phyloP scores from a whole-genome alignment of 2,329 filamentous ascomycete species.

The Alternaria incomplexa region DNA sequence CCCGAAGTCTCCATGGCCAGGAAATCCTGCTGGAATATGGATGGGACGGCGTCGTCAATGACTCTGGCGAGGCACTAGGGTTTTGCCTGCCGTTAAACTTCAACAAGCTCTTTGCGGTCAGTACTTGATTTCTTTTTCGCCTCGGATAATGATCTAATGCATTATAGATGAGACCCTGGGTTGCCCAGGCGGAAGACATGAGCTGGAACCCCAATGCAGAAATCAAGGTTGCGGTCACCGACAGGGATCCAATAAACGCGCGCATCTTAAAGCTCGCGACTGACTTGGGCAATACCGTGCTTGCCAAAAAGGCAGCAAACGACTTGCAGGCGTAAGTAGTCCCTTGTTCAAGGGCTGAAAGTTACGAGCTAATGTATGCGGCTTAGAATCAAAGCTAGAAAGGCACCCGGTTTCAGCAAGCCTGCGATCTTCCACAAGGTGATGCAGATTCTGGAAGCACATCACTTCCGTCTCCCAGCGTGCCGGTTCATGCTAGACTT shows the following conservation, averaged over 20 bases:
- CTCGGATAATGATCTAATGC: slow-evolving; percentile 19
- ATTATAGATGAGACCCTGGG: slow-evolving; percentile 48
- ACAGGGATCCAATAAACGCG: slow-evolving; percentile 67
- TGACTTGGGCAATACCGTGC: slow-evolving; percentile 90
- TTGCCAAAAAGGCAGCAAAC: slow-evolving; percentile 83
- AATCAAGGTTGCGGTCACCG: slow-evolving; percentile 64
- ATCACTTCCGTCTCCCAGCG: slow-evolving; percentile 86
- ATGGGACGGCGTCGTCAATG: slow-evolving; percentile 90
- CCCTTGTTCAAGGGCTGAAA: background rate
- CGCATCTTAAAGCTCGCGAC: slow-evolving; percentile 84
- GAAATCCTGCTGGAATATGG: slow-evolving; percentile 88
- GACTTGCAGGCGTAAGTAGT: slow-evolving; percentile 69
- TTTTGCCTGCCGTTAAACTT: slow-evolving; percentile 85
- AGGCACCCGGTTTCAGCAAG: slow-evolving; percentile 76
- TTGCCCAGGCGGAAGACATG: slow-evolving; percentile 35
- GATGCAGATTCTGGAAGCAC: slow-evolving; percentile 82
- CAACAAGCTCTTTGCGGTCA: slow-evolving; percentile 75
- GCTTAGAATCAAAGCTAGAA: slow-evolving; percentile 73
- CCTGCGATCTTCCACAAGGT: slow-evolving; percentile 82
- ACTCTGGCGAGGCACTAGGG: slow-evolving; percentile 81
- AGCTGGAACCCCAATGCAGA: slow-evolving; percentile 41
- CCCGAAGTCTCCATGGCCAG: slow-evolving; percentile 86
- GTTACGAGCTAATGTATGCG: slow-evolving; percentile 20
- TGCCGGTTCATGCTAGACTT: slow-evolving; percentile 91
- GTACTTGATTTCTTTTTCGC: slow-evolving; percentile 1